Evolutionary conservation across 306 rosid species (phyloP), one percentile per base, ranked within the genome.

Genomic region (Vicia villosa): DNA sequence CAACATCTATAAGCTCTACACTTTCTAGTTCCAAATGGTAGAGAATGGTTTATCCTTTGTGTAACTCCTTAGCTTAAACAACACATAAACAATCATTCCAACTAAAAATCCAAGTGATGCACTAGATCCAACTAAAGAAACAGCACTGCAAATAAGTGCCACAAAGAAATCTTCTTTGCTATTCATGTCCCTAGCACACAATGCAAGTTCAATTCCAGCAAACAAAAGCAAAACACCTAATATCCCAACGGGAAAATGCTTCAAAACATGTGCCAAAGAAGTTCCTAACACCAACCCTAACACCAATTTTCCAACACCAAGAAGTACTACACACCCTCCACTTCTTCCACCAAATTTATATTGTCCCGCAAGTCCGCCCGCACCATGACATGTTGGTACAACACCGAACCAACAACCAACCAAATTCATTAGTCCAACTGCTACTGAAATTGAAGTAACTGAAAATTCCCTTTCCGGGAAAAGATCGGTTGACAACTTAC

Each of bases 341-440:
- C 94, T 88, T 52, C 94, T 75, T 0, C 89, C 90, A 7, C 88
- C 90, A 20, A 50, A 50, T 50, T 50, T 50, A 50, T 50, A 50
- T 9, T 50, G 84, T 7, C 92, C 88, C 0, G 93, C 94, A 0
- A 88, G 58, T 15, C 94, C 94, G 3, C 94, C 94, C 0, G 88
- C 90, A 0, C 94, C 88, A 24, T 88, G 90, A 62, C 94, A 88
- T 8, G 77, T 6, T 3, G 94, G 94, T 73, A 88, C 64, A 3
- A 82, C 88, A 5, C 88, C 94, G 60, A 88, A 83, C 94, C 94
- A 88, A 66, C 85, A 56, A 8, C 94, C 94, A 0, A 79, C 41
- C 6, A 83, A n/a, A 75, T 88, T 88, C 88, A 88, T 88, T 15
- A 83, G 24, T 62, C 94, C 94, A 1, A 88, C 94, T 0, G 86